These are phyloP conservation scores for Clausena lansium DNA, from an alignment of 345 rosid species.

Conservation along the genomic window DNA sequence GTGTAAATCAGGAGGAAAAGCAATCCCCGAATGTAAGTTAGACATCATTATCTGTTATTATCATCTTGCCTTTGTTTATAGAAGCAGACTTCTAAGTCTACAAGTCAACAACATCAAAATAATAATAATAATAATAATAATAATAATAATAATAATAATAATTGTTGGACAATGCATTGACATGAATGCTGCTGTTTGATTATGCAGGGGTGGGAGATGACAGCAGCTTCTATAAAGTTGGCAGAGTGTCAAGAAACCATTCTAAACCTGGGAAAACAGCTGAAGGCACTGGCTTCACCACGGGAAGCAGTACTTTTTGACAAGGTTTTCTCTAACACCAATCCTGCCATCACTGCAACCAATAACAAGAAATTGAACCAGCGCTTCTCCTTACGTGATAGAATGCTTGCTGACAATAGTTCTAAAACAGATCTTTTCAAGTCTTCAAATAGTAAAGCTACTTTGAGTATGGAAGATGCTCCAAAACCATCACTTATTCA, in stretches of 20 bases:
- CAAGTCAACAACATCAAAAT: neutral
- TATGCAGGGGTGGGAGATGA: slow-evolving; percentile 64
- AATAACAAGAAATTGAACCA: slow-evolving; percentile 32
- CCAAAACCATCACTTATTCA: slow-evolving; percentile 6
- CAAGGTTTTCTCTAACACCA: slow-evolving; percentile 35
- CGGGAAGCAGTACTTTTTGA: slow-evolving; percentile 42
- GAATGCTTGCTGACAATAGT: slow-evolving; percentile 57
- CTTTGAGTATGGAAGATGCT: slow-evolving; percentile 16
- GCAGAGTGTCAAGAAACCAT: slow-evolving; percentile 93
- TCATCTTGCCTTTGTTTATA: neutral
- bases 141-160: too few species aligned
- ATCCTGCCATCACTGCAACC: slow-evolving; percentile 21
- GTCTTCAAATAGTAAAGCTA: slow-evolving; percentile 25
- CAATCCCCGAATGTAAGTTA: slow-evolving; percentile 55
- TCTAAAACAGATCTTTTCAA: slow-evolving; percentile 38
- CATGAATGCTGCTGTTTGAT: slow-evolving; percentile 13
- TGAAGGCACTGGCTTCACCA: slow-evolving; percentile 66
- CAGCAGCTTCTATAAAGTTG: slow-evolving; percentile 71
- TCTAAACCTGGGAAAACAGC: slow-evolving; percentile 66
- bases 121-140: too few species aligned
- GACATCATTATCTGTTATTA: neutral
- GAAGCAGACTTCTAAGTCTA: neutral
- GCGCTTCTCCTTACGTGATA: slow-evolving; percentile 58
- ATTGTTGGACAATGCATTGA: neutral
- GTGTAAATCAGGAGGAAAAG: slow-evolving; percentile 41